Evolutionary conservation across 345 rosid species (phyloP), one percentile per base, ranked within the genome.

Genomic region (Lumnitzera racemosa): DNA sequence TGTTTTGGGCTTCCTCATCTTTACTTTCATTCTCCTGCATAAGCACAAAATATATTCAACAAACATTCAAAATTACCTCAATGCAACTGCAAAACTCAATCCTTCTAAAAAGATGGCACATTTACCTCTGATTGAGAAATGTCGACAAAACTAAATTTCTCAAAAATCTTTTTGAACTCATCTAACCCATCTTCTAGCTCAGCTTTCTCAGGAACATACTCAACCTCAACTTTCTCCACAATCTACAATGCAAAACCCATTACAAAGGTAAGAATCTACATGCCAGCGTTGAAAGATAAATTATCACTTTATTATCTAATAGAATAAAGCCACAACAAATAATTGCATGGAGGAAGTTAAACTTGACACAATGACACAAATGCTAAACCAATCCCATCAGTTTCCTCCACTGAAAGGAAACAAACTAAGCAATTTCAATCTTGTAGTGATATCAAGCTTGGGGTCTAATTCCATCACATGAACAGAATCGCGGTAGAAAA

Each of bases 141-240:
- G 43, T 85, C 91, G 11, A 64, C 53, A 59, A 87, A 88, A 75
- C 71, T 86, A 61, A 95, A 95, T 61, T 81, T 95, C 80, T 95
- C 95, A 55, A 90, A 88, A 51, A 88, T 74, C 74, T 82, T 77
- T 67, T 76, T 85, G 71, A 85, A 85, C 48, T 94, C 99, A 47
- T 81, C 80, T 58, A 95, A 63, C 2, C 85, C 89, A 67, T 81
- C 99, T 15, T 79, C 96, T 61, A 95, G 72, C 73, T 84, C 96
- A 5, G 91, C 80, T 67, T 85, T 81, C 59, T 95, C 99, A 0
- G 96, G 96, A 13, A 90, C 84, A 74, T 95, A 95, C 78, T 95
- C 99, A 48, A 95, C 68, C 49, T 73, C 82, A 57, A 95, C 82
- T 68, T 88, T 76, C 70, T 88, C 96, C 51, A 59, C 36, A 11